Percentiles rank a stretch among this genome's conserved stretches.
Conservation (phyloP, 768 basidiomycete species). For the Chalciporus chontae region DNA sequence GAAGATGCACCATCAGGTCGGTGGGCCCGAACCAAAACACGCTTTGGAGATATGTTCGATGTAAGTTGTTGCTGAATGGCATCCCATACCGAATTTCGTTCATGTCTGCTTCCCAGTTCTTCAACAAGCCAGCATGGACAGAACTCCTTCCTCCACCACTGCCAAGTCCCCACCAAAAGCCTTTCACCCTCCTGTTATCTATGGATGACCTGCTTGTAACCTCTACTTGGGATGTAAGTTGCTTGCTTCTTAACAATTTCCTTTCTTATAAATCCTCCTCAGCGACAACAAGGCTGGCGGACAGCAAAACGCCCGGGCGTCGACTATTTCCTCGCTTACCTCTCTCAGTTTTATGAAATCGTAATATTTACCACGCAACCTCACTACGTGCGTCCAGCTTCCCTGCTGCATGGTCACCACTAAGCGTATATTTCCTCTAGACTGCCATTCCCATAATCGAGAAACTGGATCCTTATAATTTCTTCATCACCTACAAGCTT, state of each 20-base stretch:
- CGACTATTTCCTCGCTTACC: constrained; percentile 96
- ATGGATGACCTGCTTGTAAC: constrained; percentile 90
- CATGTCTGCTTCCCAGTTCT: constrained; percentile 49
- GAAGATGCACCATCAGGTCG: constrained; percentile 60
- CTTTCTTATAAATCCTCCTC: neutral
- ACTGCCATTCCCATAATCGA: constrained; percentile 86
- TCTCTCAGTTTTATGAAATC: constrained; percentile 97
- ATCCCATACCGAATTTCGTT: neutral
- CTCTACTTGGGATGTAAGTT: constrained; percentile 93
- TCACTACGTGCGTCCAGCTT: constrained; percentile 63
- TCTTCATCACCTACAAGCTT: constrained; percentile 85
- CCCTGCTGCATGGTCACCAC: neutral
- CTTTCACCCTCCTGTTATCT: constrained; percentile 88
- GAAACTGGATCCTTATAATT: constrained; percentile 91
- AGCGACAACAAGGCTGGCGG: constrained; percentile 94
- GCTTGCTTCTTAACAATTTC: neutral
- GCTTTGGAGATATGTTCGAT: constrained; percentile 65
- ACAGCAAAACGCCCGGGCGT: constrained; percentile 97
- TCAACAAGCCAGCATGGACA: constrained; percentile 91
- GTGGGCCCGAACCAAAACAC: constrained; percentile 59
- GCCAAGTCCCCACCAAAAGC: constrained; percentile 79
- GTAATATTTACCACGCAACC: constrained; percentile 93
- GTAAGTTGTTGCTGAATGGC: constrained; percentile 38
- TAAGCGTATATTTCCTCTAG: constrained; percentile 37
- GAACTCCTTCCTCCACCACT: constrained; percentile 87